These are phyloP conservation scores for Peziza echinospora DNA, from an alignment of 495 filamentous ascomycete species.

Conservation along the genomic window DNA sequence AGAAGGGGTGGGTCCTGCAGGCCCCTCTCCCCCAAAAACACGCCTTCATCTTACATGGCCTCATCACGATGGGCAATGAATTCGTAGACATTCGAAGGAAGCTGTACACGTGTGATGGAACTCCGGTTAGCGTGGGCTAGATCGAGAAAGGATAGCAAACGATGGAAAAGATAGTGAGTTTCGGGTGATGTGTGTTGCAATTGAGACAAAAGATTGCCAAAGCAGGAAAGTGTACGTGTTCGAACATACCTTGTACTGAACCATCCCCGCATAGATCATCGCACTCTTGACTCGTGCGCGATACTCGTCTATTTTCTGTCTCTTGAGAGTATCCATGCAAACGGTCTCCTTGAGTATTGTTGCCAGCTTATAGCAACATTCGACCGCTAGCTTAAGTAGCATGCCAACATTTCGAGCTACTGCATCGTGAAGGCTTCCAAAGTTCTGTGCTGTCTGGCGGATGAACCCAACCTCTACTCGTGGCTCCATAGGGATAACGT, in stretches of 20 bases:
- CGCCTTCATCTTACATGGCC: not conserved
- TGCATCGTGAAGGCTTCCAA: conserved; percentile 47
- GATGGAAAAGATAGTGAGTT: no score
- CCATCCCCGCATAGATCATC: conserved; percentile 83
- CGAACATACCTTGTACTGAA: conserved; percentile 58
- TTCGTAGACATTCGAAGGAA: conserved; percentile 27
- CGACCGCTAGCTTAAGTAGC: conserved; percentile 79
- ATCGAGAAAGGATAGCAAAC: no score
- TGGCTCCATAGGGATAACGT: conserved; percentile 55
- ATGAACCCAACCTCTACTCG: conserved; percentile 48
- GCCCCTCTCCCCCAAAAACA: not conserved
- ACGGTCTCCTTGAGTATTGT: conserved; percentile 38
- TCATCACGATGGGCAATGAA: conserved; percentile 18
- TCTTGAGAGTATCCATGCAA: conserved; percentile 54
- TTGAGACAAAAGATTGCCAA: no score
- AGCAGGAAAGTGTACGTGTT: no score
- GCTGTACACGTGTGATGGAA: conserved; percentile 11
- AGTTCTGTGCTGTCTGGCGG: conserved; percentile 51
- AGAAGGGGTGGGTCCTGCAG: no score
- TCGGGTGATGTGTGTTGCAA: no score
- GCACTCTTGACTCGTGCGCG: conserved; percentile 62
- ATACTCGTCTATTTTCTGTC: conserved; percentile 44
- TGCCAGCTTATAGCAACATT: conserved; percentile 55
- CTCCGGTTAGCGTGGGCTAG: no score
- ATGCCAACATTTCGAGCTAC: conserved; percentile 72